These are phyloP conservation scores for Rhytidhysteron rufulum DNA, from an alignment of 2,329 filamentous ascomycete genomes.

Conservation along the genomic window DNA sequence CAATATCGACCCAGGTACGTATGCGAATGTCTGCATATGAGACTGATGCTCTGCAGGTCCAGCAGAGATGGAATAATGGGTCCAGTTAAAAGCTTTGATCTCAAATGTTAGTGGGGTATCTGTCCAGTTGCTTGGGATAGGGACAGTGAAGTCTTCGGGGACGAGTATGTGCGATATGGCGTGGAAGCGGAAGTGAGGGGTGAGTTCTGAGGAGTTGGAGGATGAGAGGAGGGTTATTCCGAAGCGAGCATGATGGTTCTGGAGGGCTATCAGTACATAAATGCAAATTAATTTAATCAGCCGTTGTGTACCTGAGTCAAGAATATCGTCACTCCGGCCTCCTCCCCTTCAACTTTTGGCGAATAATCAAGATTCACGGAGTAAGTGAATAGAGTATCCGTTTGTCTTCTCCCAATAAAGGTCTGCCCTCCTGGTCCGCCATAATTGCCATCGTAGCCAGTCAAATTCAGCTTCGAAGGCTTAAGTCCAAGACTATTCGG, in stretches of 20 bases:
- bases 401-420: constrained; percentile 52
- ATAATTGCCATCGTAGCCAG: constrained; percentile 47
- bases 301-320: constrained; percentile 35
- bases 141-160: constrained; percentile 32
- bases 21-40: constrained; percentile 14
- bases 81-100: constrained; percentile 44
- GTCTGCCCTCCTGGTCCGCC: constrained; percentile 44
- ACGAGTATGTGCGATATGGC: constrained; percentile 39
- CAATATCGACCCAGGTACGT: constrained; percentile 21
- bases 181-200: constrained; percentile 21
- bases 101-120: constrained; percentile 34
- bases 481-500: constrained; percentile 45
- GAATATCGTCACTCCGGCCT: constrained; percentile 53
- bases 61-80: constrained; percentile 40
- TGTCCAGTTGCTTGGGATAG: constrained; percentile 40
- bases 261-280: no score
- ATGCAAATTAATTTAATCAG: not conserved
- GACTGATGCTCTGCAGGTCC: constrained; percentile 13
- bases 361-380: constrained; percentile 45
- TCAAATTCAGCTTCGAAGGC: constrained; percentile 53
- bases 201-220: constrained; percentile 5
- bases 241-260: constrained; percentile 52
- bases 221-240: constrained; percentile 25
- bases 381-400: constrained; percentile 53
- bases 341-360: constrained; percentile 39